Base-by-base conservation (phyloP, 305 asterid species). In the Fraxinus dipetala region DNA sequence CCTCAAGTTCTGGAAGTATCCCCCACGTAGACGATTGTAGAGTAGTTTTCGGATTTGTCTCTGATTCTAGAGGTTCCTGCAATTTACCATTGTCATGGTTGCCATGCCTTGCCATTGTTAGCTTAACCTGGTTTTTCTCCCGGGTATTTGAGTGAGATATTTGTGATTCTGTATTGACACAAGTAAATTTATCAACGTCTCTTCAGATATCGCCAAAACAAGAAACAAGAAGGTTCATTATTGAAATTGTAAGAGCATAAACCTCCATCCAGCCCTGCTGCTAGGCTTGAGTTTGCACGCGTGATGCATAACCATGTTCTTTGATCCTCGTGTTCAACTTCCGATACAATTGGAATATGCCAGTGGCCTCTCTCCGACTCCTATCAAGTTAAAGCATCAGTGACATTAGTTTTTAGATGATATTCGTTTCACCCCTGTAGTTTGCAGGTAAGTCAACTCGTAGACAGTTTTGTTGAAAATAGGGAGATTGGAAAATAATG, bases 311-410 rank as follows among this genome's bases (percentile, higher is more conserved):
- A 85, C 97, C 98, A 94, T 65, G 83, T 83, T 74, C 94, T 85
- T 81, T 94, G 90, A 67, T 85, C 89, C 87, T 92, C 92, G 8
- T 84, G 86, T 79, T 88, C 91, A 36, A 79, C 78, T 81, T 92
- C 92, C 13, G 97, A 90, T 83, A 75, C 89, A 67, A 92, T 83
- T 22, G 98, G 97, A 84, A 93, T 80, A 85, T 94, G 98, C 97
- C 98, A 94, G 84, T 91, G 93, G 77, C 98, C 97, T 84, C 89
- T 84, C 83, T 91, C 93, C 14, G 97, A 89, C 82, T 93, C 97
- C 97, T 94, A 40, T 78, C 65, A 85, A 35, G 85, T 83, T 74
- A 56, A 70, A 20, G 73, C 35, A 84, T 80, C 61, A 73, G 36
- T 3, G n/a, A 75, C 32, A 56, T 80, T 34, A 35, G 45, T 14